These are phyloP conservation scores for Naganishia liquefaciens DNA, from an alignment of 1,284 basidiomycete genomes.

Conservation along the genomic window DNA sequence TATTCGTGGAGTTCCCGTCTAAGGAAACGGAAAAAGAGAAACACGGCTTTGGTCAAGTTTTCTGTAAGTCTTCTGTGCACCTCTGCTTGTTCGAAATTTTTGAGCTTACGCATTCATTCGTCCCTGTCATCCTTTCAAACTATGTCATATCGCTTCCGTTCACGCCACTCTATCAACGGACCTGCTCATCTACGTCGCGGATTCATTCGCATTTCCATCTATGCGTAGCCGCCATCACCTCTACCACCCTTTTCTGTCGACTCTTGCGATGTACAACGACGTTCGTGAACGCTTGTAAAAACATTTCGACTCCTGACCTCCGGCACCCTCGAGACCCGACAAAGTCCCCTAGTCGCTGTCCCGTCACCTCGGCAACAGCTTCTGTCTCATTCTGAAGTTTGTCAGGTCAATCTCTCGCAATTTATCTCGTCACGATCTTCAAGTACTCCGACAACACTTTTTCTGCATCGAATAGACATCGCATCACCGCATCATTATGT, in stretches of 20 bases:
- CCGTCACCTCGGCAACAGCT: no score
- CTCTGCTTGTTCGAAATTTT: background rate
- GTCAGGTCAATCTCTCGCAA: background rate
- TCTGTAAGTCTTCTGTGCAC: conserved; percentile 1
- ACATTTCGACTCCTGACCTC: no score
- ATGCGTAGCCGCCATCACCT: background rate
- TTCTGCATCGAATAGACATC: conserved; percentile 7
- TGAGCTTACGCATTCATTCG: background rate
- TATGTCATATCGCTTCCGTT: background rate
- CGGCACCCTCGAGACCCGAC: no score
- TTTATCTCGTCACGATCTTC: background rate
- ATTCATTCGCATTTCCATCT: background rate
- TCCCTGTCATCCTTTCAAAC: background rate
- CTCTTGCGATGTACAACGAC: conserved; percentile 17
- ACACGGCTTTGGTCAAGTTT: background rate
- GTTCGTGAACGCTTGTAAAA: conserved; percentile 28
- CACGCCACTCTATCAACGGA: background rate
- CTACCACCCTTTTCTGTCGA: background rate
- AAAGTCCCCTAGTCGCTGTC: no score
- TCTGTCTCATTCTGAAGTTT: conserved; percentile 2
- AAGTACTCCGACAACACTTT: background rate
- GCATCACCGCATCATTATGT: conserved; percentile 21
- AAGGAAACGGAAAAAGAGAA: conserved; percentile 12
- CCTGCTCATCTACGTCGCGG: background rate
- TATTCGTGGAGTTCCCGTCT: conserved; percentile 12